Conservation (phyloP, 192 early-diverging fungal species). For the Lunasporangiospora selenospora region DNA sequence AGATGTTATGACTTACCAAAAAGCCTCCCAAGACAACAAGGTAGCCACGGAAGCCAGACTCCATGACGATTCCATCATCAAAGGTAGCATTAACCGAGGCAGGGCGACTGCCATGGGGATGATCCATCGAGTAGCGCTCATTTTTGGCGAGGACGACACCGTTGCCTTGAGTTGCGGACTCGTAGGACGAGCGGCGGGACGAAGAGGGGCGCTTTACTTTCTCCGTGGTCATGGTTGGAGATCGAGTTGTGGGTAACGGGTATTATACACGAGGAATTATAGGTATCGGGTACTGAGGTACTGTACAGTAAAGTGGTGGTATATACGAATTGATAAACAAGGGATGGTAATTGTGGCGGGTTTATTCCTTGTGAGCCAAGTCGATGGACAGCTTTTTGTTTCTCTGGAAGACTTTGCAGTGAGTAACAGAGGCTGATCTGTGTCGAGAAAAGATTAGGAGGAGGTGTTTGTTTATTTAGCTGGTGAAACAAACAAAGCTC, state of each 20-base stretch:
- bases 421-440: no score
- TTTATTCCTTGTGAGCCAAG: no score
- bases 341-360: no score
- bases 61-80: slow-evolving; percentile 43
- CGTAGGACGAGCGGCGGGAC: slow-evolving; percentile 34
- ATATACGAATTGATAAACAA: no score
- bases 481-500: no score
- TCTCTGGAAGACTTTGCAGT: no score
- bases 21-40: slow-evolving; percentile 47
- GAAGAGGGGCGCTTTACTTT: slow-evolving; percentile 29
- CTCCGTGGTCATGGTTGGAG: no score
- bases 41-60: slow-evolving; percentile 36
- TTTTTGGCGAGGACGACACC: slow-evolving; percentile 46
- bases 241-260: no score
- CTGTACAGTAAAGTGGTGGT: no score
- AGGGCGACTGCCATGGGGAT: slow-evolving; percentile 23
- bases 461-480: not conserved
- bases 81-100: slow-evolving; percentile 39
- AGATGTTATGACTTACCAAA: slow-evolving; percentile 24
- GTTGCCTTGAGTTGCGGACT: slow-evolving; percentile 37
- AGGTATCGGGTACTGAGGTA: no score
- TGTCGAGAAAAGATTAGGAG: not conserved
- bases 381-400: no score
- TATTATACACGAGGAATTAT: no score
- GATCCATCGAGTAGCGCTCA: slow-evolving; percentile 30